Evolutionary conservation across 371 early-diverging fungal genomes (phyloP).

Genomic region (Lichtheimia ramosa): DNA sequence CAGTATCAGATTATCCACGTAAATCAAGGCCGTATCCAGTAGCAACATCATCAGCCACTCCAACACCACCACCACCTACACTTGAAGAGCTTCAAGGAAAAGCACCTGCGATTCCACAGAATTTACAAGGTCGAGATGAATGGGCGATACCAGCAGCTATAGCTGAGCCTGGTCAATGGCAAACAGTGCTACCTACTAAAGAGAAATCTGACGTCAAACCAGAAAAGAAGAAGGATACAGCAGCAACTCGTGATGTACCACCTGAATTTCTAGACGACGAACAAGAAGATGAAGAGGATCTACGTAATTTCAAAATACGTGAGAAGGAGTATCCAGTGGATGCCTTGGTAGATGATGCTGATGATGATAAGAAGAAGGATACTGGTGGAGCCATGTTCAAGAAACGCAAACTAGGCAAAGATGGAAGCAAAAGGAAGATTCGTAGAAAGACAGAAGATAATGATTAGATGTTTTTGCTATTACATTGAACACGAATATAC

Average conservation of each 20-base stretch:
- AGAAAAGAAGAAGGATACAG: conserved; percentile 11
- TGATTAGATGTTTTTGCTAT: neutral
- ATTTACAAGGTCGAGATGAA: conserved; percentile 34
- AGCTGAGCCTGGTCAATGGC: conserved; percentile 44
- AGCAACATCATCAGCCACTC: conserved; percentile 7
- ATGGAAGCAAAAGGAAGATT: conserved; percentile 15
- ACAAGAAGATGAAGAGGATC: conserved; percentile 47
- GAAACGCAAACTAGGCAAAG: conserved; percentile 48
- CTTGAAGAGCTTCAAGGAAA: conserved; percentile 11
- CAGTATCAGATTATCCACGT: neutral
- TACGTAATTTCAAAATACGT: conserved; percentile 51
- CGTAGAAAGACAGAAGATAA: conserved; percentile 3
- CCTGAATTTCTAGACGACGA: conserved; percentile 50
- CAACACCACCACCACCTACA: conserved; percentile 15
- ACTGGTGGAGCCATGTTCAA: conserved; percentile 43
- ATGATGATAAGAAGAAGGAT: conserved; percentile 12
- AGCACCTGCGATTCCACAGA: conserved; percentile 4
- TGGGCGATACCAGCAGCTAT: conserved; percentile 32
- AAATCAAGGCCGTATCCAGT: neutral
- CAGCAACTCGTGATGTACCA: conserved; percentile 29
- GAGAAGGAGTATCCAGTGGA: conserved; percentile 52
- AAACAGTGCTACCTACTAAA: conserved; percentile 23
- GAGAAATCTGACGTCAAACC: conserved; percentile 5
- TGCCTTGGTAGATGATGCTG: conserved; percentile 14
- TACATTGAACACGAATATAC: too few species aligned